A percentile compares a stretch with the other conserved stretches of the same genome.
Evolutionary conservation across 1,284 basidiomycete species (phyloP).

Genomic region (Irpex lacteus): DNA sequence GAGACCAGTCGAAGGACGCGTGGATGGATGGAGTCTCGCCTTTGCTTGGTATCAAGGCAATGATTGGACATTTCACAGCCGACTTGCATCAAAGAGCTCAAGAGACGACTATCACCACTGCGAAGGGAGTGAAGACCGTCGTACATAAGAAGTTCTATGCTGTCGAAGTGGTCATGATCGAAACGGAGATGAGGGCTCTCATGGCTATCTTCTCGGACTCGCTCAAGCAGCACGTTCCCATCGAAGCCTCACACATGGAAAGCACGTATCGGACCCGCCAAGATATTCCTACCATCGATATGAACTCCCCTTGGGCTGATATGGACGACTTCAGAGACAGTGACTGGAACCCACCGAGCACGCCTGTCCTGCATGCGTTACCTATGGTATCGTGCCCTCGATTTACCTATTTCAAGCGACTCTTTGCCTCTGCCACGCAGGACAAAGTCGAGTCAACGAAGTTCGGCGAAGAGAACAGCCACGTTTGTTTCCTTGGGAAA

Average conservation of each 20-base stretch:
- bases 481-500: constrained; percentile 81
- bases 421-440: constrained; percentile 32
- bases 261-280: constrained; percentile 48
- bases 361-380: constrained; percentile 68
- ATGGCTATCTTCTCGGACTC: constrained; percentile 77
- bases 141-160: constrained; percentile 90
- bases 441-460: constrained; percentile 56
- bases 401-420: constrained; percentile 81
- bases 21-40: constrained; percentile 81
- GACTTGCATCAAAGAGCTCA: constrained; percentile 94
- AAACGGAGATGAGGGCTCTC: constrained; percentile 78
- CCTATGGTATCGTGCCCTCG: constrained; percentile 78
- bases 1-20: constrained; percentile 72
- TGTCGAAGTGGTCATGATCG: constrained; percentile 83
- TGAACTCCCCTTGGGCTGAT: constrained; percentile 70
- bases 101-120: constrained; percentile 59
- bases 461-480: constrained; percentile 87
- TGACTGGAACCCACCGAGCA: constrained; percentile 54
- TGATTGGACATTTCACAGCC: constrained; percentile 79
- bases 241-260: constrained; percentile 41
- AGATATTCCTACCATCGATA: constrained; percentile 38
- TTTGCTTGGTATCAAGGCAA: constrained; percentile 83
- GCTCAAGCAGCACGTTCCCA: constrained; percentile 54
- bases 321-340: constrained; percentile 84
- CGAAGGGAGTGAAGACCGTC: constrained; percentile 50